Conservation (phyloP, 2,329 filamentous ascomycete species). For the Trichoderma gracile region DNA sequence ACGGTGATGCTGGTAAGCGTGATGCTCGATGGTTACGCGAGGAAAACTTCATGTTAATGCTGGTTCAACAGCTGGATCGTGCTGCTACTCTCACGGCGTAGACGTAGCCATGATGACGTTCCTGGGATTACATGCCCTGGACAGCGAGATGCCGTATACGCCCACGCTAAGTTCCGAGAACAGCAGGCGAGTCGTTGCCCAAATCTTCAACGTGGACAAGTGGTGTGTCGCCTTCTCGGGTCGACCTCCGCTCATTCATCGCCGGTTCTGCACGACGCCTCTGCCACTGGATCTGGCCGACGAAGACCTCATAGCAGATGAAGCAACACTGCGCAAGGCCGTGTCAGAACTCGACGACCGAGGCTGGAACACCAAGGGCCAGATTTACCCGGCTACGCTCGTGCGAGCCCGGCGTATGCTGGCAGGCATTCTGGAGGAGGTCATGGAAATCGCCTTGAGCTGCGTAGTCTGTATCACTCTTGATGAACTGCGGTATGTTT, state of each 20-base stretch:
- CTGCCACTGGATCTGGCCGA: constrained; percentile 57
- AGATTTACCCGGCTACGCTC: constrained; percentile 47
- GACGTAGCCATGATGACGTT: constrained; percentile 41
- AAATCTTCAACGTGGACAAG: constrained; percentile 51
- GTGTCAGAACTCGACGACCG: constrained; percentile 44
- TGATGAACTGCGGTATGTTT: constrained; percentile 12
- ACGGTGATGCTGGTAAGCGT: constrained; percentile 43
- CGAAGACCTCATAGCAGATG: constrained; percentile 48
- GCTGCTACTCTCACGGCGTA: constrained; percentile 43
- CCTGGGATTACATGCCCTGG: constrained; percentile 39
- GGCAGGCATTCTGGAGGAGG: constrained; percentile 56
- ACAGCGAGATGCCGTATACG: constrained; percentile 32
- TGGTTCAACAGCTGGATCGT: constrained; percentile 27
- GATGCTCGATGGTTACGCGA: not conserved
- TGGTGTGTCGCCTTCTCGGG: constrained; percentile 54
- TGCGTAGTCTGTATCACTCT: constrained; percentile 18
- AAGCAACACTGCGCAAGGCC: constrained; percentile 31
- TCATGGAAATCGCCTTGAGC: constrained; percentile 58
- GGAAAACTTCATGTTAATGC: not conserved
- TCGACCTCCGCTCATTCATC: constrained; percentile 53
- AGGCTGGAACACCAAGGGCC: constrained; percentile 54
- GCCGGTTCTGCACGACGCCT: constrained; percentile 55
- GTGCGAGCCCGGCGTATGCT: constrained; percentile 51
- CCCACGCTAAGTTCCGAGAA: constrained; percentile 41
- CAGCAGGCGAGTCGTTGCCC: constrained; percentile 37